phyloP scores from a whole-genome alignment of 2,329 filamentous ascomycete species.

The Huntiella savannae region DNA sequence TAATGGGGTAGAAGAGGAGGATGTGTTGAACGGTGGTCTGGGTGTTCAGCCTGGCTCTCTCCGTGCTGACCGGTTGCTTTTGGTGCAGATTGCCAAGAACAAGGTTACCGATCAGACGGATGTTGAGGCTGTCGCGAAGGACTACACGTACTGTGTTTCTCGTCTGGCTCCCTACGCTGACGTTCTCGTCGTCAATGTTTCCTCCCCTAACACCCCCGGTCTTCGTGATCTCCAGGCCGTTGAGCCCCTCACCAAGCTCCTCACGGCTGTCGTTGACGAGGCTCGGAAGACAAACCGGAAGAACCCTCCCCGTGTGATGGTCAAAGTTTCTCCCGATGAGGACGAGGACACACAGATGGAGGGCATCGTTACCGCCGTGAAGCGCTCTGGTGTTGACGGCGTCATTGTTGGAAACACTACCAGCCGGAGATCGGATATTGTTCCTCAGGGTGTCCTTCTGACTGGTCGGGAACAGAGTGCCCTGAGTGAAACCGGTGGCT shows the following conservation, averaged over 20 bases:
- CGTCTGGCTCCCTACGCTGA: constrained; percentile 76
- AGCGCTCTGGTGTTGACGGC: constrained; percentile 71
- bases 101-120: constrained; percentile 76
- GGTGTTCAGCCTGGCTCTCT: constrained; percentile 71
- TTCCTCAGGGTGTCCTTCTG: constrained; percentile 48
- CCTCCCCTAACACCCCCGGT: constrained; percentile 87
- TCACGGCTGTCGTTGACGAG: constrained; percentile 66
- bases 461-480: constrained; percentile 45
- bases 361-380: constrained; percentile 75
- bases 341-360: constrained; percentile 67
- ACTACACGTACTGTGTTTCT: constrained; percentile 79
- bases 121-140: constrained; percentile 58
- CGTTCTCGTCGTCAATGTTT: constrained; percentile 94
- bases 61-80: constrained; percentile 53
- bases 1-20: constrained; percentile 49
- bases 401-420: constrained; percentile 97
- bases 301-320: constrained; percentile 62
- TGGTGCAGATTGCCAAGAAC: constrained; percentile 94
- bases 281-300: constrained; percentile 50
- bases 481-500: constrained; percentile 64
- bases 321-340: constrained; percentile 95
- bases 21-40: constrained; percentile 59
- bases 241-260: constrained; percentile 61
- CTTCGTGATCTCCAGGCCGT: constrained; percentile 71
- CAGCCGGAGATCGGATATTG: constrained; percentile 48